Base-by-base conservation (phyloP, 1,284 basidiomycete species). In the Cryptococcus sp. region DNA sequence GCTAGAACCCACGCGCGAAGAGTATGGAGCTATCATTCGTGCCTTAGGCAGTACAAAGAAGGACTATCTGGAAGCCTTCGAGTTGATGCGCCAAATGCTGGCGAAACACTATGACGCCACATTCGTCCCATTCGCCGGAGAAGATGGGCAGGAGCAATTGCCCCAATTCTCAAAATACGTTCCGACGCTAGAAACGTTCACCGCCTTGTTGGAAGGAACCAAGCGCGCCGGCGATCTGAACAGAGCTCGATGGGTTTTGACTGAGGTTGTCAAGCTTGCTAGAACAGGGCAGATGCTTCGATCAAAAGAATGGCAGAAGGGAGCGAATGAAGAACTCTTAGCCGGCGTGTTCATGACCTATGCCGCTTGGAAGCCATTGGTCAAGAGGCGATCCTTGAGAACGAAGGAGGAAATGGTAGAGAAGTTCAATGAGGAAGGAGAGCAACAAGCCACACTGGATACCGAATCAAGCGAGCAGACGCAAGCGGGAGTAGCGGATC, bases 341-440 rank as follows among this genome's bases (percentile, higher is more conserved):
- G 83, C 84, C 63, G 87, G 91, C 67, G 78, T 97, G 8, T 93
- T 98, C 75, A 88, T 93, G 78, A 83, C 91, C 0, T 98, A 98
- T 78, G 87, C 92, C 0, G 79, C 87, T 0, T 95, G 91, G 78
- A 81, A 80, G 47, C 86, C 89, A 1, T 64, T 72, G 5, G 52
- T 80, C 38, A 61, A 54, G 34, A 51, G 45, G 23, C 55, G 62
- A 49, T 49, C 65, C 7, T 58, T 66, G 47, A 54, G 44, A 20
- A 46, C 52, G 15, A 53, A 52, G 44, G 22, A 46, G 19, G 68
- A 74, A 17, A 59, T 61, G 34, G 54, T 50, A 22, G 40, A 64
- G 19, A 34, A 23, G 41, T 29, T 52, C 4, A 46, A 45, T 17
- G 43, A 64, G 19, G 22, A 37, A 37, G 38, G 52, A 5, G 50